These are phyloP conservation scores for Trichosporon ovoides DNA, from an alignment of 1,284 basidiomycete species.

Conservation along the genomic window DNA sequence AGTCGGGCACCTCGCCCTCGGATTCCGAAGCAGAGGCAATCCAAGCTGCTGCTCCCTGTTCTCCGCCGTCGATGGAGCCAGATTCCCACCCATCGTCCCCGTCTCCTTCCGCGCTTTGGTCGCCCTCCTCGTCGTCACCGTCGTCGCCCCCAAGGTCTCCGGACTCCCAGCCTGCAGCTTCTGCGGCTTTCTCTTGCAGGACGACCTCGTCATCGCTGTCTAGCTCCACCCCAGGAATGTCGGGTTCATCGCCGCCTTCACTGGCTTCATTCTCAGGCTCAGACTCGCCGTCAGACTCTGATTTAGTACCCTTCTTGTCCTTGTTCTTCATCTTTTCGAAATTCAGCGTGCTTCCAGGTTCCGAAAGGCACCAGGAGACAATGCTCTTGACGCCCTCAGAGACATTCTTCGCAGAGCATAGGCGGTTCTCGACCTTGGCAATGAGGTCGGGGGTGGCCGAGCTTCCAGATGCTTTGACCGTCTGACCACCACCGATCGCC, in stretches of 20 bases:
- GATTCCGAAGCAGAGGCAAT: slow-evolving; percentile 7
- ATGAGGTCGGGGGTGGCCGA: slow-evolving; percentile 51
- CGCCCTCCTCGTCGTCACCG: slow-evolving; percentile 24
- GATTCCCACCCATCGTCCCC: slow-evolving; percentile 59
- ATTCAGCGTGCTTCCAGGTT: slow-evolving; percentile 41
- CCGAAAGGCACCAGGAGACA: slow-evolving; percentile 51
- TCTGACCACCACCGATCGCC: slow-evolving; percentile 21
- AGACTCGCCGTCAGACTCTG: slow-evolving; percentile 5
- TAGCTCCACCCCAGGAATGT: slow-evolving; percentile 8
- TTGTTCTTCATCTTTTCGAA: slow-evolving; percentile 25
- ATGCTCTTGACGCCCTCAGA: slow-evolving; percentile 58
- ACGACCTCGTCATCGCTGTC: slow-evolving; percentile 22
- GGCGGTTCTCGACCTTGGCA: slow-evolving; percentile 64
- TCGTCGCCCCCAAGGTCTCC: slow-evolving; percentile 29
- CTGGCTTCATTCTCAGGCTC: slow-evolving; percentile 9
- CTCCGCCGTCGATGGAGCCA: slow-evolving; percentile 35
- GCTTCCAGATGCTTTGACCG: slow-evolving; percentile 20
- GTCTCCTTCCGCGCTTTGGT: slow-evolving; percentile 25
- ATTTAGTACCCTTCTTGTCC: slow-evolving; percentile 14
- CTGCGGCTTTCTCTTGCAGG: slow-evolving; percentile 45
- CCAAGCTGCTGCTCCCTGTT: slow-evolving; percentile 6
- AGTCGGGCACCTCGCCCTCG: neutral
- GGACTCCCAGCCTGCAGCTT: slow-evolving; percentile 60
- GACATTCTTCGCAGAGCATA: slow-evolving; percentile 70
- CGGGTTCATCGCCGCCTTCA: slow-evolving; percentile 15